Evolutionary conservation across 495 filamentous ascomycete species (phyloP).

Genomic region (Umbilicaria muhlenbergii): DNA sequence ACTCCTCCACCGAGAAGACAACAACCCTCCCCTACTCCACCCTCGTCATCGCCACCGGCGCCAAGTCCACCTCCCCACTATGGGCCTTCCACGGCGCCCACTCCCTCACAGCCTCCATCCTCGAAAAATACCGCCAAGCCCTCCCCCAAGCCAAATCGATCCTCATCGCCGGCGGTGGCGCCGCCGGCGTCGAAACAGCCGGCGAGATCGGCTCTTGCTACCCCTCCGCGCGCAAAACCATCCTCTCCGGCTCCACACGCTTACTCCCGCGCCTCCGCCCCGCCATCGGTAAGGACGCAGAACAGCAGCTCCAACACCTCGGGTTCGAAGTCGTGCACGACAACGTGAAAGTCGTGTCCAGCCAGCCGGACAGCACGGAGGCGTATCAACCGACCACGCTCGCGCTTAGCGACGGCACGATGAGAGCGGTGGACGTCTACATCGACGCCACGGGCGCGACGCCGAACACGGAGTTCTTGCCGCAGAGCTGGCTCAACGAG

Average conservation of each 20-base stretch:
- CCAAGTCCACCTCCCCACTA: conserved; percentile 10
- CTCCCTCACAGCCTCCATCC: conserved; percentile 9
- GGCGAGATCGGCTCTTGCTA: conserved; percentile 20
- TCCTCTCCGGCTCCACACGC: conserved; percentile 27
- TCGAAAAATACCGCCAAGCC: conserved; percentile 12
- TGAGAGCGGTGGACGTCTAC: conserved; percentile 31
- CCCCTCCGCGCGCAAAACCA: conserved; percentile 22
- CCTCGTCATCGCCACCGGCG: conserved; percentile 23
- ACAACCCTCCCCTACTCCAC: conserved; percentile 17
- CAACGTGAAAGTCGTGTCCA: conserved; percentile 17
- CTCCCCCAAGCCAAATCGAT: conserved; percentile 11
- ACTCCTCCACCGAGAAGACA: conserved; percentile 7
- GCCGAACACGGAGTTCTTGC: conserved; percentile 40
- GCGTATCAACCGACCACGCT: conserved; percentile 5
- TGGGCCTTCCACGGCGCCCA: conserved; percentile 18
- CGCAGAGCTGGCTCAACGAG: conserved; percentile 24
- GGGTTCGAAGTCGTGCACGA: conserved; percentile 30
- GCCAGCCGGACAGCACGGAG: neutral
- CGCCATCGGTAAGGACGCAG: conserved; percentile 18
- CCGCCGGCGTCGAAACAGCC: conserved; percentile 16
- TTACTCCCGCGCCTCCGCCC: conserved; percentile 22
- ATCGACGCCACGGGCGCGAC: conserved; percentile 38
- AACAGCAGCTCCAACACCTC: conserved; percentile 32
- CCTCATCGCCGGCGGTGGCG: conserved; percentile 15
- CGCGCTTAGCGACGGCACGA: conserved; percentile 7